These are phyloP conservation scores for Acanthamoeba rhysodes DNA, from an alignment of 208 protist genomes.

Conservation along the genomic window DNA sequence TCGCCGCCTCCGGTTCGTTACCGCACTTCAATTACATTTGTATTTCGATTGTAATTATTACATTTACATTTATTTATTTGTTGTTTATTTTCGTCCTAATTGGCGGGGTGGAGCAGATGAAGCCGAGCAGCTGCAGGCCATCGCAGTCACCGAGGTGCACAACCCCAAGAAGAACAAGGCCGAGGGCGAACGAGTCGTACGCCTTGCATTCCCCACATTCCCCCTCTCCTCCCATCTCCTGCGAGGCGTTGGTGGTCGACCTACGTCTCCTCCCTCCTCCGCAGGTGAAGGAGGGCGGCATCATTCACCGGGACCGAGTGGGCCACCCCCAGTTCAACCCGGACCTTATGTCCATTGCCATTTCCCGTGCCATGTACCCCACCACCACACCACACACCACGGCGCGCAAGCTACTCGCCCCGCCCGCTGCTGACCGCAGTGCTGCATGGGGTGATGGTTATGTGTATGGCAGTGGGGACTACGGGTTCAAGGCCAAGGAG, in stretches of 20 bases:
- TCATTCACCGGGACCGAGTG: constrained; percentile 40
- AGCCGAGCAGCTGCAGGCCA: neutral
- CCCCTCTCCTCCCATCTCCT: neutral
- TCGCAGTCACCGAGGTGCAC: constrained; percentile 29
- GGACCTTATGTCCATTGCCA: constrained; percentile 62
- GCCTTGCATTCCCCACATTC: neutral
- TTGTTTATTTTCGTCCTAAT: too few relatives aligned
- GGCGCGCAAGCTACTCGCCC: too few relatives aligned
- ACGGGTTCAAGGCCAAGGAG: constrained; percentile 65
- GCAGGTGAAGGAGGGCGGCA: neutral
- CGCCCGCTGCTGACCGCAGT: neutral
- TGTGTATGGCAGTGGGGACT: neutral
- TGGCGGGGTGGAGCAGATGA: neutral
- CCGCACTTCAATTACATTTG: neutral
- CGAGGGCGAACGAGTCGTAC: constrained; percentile 57
- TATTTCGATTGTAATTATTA: neutral
- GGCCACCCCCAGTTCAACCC: constrained; percentile 66
- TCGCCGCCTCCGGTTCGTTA: neutral
- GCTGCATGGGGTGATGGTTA: neutral
- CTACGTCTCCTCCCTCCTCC: too few relatives aligned
- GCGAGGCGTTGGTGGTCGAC: neutral
- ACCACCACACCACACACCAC: neutral
- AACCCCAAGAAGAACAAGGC: constrained; percentile 58
- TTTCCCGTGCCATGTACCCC: constrained; percentile 68
- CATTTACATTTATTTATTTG: too few relatives aligned